Evolutionary conservation across 805 yeast genomes (phyloP).

Genomic region (Blastobotrys mokoenaii): DNA sequence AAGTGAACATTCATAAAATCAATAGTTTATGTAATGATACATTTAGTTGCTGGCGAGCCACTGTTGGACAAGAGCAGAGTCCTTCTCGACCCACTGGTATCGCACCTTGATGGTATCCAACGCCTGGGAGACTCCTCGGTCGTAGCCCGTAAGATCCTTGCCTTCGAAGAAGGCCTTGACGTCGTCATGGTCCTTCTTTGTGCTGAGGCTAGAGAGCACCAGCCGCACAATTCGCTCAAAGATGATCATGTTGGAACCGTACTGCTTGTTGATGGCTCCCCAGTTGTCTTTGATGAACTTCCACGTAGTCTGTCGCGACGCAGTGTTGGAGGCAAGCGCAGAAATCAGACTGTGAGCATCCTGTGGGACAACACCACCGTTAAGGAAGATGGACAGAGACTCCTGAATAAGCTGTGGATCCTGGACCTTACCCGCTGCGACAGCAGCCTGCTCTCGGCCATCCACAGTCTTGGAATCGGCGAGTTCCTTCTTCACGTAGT

Average conservation of each 20-base stretch:
- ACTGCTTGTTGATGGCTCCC: constrained; percentile 34
- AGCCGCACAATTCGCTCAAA: constrained; percentile 39
- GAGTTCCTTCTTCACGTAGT: constrained; percentile 39
- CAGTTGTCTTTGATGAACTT: constrained; percentile 42
- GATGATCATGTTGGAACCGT: constrained; percentile 44
- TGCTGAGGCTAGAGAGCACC: constrained; percentile 30
- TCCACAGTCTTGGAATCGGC: constrained; percentile 46
- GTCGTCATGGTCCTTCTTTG: constrained; percentile 31
- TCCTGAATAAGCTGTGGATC: constrained; percentile 31
- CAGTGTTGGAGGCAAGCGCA: constrained; percentile 39
- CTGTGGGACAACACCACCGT: constrained; percentile 40
- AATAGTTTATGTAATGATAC: too few relatives aligned
- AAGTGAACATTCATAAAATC: too few relatives aligned
- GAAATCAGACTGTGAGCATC: constrained; percentile 46
- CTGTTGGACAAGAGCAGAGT: constrained; percentile 30
- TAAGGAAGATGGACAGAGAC: constrained; percentile 35
- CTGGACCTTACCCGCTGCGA: constrained; percentile 43
- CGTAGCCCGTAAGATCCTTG: constrained; percentile 46
- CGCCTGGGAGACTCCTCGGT: constrained; percentile 48
- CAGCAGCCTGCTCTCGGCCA: constrained; percentile 46
- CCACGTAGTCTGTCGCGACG: constrained; percentile 41
- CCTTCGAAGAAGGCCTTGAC: constrained; percentile 36
- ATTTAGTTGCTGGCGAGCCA: constrained; percentile 33
- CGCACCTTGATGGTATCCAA: constrained; percentile 47
- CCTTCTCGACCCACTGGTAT: constrained; percentile 43